These are phyloP conservation scores for Lomentospora prolificans DNA, from an alignment of 2,329 filamentous ascomycete species.

Conservation along the genomic window DNA sequence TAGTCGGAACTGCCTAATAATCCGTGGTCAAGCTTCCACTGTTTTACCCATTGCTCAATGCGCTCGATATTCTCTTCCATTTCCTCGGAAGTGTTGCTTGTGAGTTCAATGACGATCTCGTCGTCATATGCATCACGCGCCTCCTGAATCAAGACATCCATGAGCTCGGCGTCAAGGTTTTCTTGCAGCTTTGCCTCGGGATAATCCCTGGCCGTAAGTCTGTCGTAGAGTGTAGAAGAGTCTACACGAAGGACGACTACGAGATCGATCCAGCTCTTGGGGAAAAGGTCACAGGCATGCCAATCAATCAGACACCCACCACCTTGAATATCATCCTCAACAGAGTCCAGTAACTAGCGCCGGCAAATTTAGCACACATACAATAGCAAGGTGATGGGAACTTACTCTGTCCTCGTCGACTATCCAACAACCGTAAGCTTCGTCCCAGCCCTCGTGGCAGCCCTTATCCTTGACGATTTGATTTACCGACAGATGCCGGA, in stretches of 20 bases:
- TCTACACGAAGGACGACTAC: slow-evolving; percentile 84
- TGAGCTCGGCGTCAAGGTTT: slow-evolving; percentile 95
- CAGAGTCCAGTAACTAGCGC: slow-evolving; percentile 77
- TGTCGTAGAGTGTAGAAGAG: slow-evolving; percentile 73
- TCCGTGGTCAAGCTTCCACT: slow-evolving; percentile 53
- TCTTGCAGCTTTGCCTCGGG: slow-evolving; percentile 82
- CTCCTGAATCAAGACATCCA: slow-evolving; percentile 88
- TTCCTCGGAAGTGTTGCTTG: slow-evolving; percentile 71
- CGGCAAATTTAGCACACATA: too few relatives aligned
- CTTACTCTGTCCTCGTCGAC: slow-evolving; percentile 91
- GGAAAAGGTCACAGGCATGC: slow-evolving; percentile 96
- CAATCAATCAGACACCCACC: slow-evolving; percentile 92
- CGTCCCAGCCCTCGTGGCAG: slow-evolving; percentile 82
- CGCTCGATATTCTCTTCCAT: slow-evolving; percentile 83
- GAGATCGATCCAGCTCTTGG: slow-evolving; percentile 86
- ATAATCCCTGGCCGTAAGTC: slow-evolving; percentile 72
- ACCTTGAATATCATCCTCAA: slow-evolving; percentile 68
- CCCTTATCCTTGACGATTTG: slow-evolving; percentile 80
- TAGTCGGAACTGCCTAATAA: too few relatives aligned
- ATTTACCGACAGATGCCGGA: slow-evolving; percentile 82
- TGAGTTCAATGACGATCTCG: slow-evolving; percentile 81
- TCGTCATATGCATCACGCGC: slow-evolving; percentile 78
- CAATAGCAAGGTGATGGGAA: too few relatives aligned
- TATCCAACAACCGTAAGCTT: slow-evolving; percentile 78
- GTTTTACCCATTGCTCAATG: slow-evolving; percentile 69